A percentile compares a stretch with the other conserved stretches of the same genome.
These are phyloP conservation scores for Candida argentea DNA, from an alignment of 805 yeast species.

Conservation along the genomic window DNA sequence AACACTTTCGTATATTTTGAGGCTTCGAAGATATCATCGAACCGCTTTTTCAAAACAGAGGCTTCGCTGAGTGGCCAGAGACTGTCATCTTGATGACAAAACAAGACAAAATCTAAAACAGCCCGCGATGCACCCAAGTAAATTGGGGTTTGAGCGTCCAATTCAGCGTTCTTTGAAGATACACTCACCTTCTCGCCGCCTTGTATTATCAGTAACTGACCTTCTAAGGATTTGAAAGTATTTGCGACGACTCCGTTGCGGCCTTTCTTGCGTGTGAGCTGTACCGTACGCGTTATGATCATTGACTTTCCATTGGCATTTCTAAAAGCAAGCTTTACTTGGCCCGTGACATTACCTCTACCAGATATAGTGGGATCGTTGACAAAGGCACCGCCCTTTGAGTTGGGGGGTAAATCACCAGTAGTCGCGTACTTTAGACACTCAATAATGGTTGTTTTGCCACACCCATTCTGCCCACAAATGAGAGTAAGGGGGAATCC, in stretches of 20 bases:
- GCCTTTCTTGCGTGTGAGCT: constrained; percentile 44
- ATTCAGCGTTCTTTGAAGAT: constrained; percentile 73
- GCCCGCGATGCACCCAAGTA: constrained; percentile 84
- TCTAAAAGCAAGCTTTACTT: constrained; percentile 78
- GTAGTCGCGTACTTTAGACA: constrained; percentile 91
- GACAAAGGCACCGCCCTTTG: constrained; percentile 91
- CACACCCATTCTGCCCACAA: constrained; percentile 94
- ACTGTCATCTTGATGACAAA: constrained; percentile 96
- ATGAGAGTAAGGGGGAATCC: constrained; percentile 85
- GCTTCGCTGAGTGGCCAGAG: constrained; percentile 96
- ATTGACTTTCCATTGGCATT: constrained; percentile 63
- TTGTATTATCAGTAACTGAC: constrained; percentile 63
- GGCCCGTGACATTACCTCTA: constrained; percentile 74
- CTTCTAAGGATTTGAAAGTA: constrained; percentile 86
- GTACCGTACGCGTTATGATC: constrained; percentile 83
- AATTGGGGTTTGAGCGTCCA: constrained; percentile 66
- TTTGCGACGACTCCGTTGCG: constrained; percentile 26
- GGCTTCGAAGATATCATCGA: constrained; percentile 95
- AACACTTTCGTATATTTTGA: constrained; percentile 85
- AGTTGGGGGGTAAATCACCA: constrained; percentile 91
- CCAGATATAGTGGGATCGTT: constrained; percentile 83
- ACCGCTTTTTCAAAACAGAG: constrained; percentile 74
- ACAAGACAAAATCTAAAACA: constrained; percentile 81
- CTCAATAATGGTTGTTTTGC: constrained; percentile 93
- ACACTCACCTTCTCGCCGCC: constrained; percentile 63